phyloP scores from a whole-genome alignment of 2,329 filamentous ascomycete genomes.

The Arthrobotrys pseudoclavata region DNA sequence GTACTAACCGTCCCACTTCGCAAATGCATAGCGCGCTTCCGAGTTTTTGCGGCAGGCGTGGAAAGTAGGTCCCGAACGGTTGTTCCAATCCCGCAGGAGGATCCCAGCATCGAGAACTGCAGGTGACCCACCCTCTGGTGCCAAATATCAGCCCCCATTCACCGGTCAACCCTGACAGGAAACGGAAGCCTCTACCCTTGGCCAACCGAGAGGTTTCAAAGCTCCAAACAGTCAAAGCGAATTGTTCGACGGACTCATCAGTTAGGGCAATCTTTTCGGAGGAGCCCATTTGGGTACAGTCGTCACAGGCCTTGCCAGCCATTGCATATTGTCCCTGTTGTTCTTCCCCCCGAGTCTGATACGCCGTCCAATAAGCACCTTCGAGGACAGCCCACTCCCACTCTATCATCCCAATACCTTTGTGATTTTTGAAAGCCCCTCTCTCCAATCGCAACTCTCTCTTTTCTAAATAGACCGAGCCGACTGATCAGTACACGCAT shows the following conservation, averaged over 20 bases:
- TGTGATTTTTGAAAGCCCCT: constrained; percentile 37
- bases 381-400: constrained; percentile 38
- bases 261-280: constrained; percentile 21
- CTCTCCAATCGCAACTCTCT: constrained; percentile 40
- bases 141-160: constrained; percentile 22
- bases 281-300: constrained; percentile 44
- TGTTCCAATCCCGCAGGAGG: constrained; percentile 36
- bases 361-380: constrained; percentile 38
- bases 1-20: background rate
- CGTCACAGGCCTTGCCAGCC: constrained; percentile 30
- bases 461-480: constrained; percentile 20
- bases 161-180: constrained; percentile 33
- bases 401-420: constrained; percentile 33
- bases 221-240: constrained; percentile 25
- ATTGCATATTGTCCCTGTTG: constrained; percentile 10
- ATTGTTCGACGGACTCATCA: constrained; percentile 32
- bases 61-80: constrained; percentile 24
- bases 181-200: constrained; percentile 31
- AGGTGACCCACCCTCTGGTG: constrained; percentile 43
- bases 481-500: constrained; percentile 34
- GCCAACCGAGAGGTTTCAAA: constrained; percentile 38
- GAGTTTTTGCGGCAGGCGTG: constrained; percentile 24
- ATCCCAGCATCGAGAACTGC: constrained; percentile 38
- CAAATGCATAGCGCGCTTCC: constrained; percentile 8
- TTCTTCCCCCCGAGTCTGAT: constrained; percentile 9